Evolutionary conservation across 176 grass and related monocot genomes (phyloP).

Genomic region (Oryza meyeriana): DNA sequence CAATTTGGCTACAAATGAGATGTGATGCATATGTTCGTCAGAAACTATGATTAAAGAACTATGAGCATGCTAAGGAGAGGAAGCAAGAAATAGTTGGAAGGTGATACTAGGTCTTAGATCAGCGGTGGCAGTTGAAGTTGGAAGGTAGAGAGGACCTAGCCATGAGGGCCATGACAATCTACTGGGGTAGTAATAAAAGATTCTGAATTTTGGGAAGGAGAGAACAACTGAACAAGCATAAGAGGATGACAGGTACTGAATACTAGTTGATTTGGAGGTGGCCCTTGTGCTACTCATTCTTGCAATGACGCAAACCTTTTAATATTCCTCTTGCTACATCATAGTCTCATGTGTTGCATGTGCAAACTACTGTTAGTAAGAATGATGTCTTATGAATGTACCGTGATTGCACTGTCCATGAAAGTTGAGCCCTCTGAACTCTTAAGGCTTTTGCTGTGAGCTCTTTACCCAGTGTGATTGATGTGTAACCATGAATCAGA

Average conservation of each 20-base stretch:
- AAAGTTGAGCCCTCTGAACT: background rate
- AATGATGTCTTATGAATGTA: background rate
- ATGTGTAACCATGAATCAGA: background rate
- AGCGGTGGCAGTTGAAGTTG: constrained; percentile 19
- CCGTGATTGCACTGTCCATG: background rate
- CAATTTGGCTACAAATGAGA: constrained; percentile 10
- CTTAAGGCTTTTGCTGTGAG: background rate
- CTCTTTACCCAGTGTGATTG: background rate
- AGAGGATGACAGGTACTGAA: constrained; percentile 4
- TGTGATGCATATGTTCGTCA: background rate
- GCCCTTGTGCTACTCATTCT: constrained; percentile 22
- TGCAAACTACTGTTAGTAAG: background rate
- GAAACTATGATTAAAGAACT: constrained; percentile 6
- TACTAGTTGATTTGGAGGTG: constrained; percentile 9
- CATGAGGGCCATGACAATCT: background rate
- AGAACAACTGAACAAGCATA: background rate
- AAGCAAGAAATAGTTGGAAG: background rate
- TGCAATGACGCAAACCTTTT: constrained; percentile 14
- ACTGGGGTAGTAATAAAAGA: constrained; percentile 1
- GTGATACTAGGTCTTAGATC: constrained; percentile 17
- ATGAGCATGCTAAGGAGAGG: background rate
- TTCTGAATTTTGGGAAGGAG: constrained; percentile 23
- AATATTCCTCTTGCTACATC: background rate
- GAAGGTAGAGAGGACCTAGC: constrained; percentile 23
- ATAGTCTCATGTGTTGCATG: constrained; percentile 26